Percentiles rank a stretch among this genome's conserved stretches.
Evolutionary conservation across 169 alveolate genomes (phyloP).

Genomic region (Plasmodium ovale): DNA sequence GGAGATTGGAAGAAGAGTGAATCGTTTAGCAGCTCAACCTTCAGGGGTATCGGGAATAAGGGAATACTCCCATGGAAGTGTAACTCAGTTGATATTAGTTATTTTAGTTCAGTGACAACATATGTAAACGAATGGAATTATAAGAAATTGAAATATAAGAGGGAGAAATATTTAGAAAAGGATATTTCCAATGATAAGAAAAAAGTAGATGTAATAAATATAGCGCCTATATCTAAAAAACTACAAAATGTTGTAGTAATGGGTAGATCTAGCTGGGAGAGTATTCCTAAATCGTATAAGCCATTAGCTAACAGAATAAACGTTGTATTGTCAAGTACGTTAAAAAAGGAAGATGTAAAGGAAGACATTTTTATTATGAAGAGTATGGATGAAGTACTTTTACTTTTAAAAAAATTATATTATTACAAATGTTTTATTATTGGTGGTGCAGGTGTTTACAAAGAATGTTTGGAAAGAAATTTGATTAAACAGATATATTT

Average conservation of each 20-base stretch:
- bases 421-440: constrained; percentile 83
- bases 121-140: constrained; percentile 54
- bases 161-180: constrained; percentile 22
- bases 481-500: constrained; percentile 84
- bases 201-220: neutral
- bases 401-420: constrained; percentile 48
- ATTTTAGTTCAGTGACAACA: constrained; percentile 88
- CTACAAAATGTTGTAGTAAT: constrained; percentile 92
- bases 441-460: constrained; percentile 91
- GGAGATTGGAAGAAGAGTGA: constrained; percentile 24
- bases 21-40: constrained; percentile 10
- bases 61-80: constrained; percentile 93
- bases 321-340: constrained; percentile 88
- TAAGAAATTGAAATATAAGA: constrained; percentile 32
- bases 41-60: constrained; percentile 90
- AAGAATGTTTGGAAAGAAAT: constrained; percentile 84
- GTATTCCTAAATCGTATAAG: constrained; percentile 87
- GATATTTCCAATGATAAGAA: neutral
- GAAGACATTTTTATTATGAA: constrained; percentile 78
- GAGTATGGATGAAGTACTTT: constrained; percentile 80
- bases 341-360: constrained; percentile 77
- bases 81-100: constrained; percentile 88
- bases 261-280: constrained; percentile 98
- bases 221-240: constrained; percentile 28
- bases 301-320: constrained; percentile 92